Evolutionary conservation across 129 eudicot genomes (phyloP), one percentile per base, ranked within the genome.

Genomic region (Chrysanthemum seticuspe): DNA sequence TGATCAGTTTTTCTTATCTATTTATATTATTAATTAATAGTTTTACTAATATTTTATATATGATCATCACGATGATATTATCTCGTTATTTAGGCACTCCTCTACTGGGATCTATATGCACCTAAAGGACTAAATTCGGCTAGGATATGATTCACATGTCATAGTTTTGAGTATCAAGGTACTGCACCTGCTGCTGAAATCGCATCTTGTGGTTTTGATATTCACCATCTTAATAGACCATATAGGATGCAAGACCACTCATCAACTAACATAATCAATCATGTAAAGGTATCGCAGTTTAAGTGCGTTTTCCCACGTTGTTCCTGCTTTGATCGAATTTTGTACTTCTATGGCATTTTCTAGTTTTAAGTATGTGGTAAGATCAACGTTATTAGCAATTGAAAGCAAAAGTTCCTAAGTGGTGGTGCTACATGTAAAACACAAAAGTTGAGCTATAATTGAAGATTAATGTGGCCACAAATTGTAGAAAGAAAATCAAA

Each of bases 231-330:
- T 21, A 94, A 94, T 72, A 90, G 96, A 74, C 97, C 93, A 71
- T 97, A 94, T 75, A 86, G 98, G 84, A 94, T 94, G 98, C 98
- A 94, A 76, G 97, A 94, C 76, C 79, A 88, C 76, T 86, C 93
- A 40, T 78, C 91, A 61, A 79, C 80, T 78, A 89, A 90, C 66
- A 87, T 87, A 80, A 70, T 94, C 62, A 90, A 94, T 77, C 91
- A 96, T 65, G 89, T 94, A 47, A 94, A 94, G 96, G 98, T 94
- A 75, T 52, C 12, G 59, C 40, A n/a, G 10, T 19, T 34, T 34
- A 34, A 34, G 5, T 34, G 40, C 40, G 36, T 34, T 34, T 34
- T 34, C 34, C 34, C 34, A 3, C 5, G 3, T 5, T 34, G 40
- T 34, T 34, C 40, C 0, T 0, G 40, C 40, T 34, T 34, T 34